Conservation (phyloP, 2,329 filamentous ascomycete genomes). For the Malbranchea zuffiana region DNA sequence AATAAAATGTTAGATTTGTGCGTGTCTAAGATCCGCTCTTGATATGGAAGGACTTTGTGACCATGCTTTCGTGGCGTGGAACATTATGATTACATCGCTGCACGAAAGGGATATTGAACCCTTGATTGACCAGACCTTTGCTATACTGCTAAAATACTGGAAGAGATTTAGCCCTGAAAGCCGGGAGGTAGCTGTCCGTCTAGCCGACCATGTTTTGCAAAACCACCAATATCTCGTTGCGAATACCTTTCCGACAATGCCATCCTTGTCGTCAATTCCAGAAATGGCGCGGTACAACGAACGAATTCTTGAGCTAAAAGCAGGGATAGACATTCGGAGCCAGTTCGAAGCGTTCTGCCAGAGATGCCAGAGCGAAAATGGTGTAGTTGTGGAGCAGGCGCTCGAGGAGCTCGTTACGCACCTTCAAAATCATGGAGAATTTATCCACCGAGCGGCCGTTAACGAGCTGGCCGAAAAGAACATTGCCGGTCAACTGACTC, state of each 20-base stretch:
- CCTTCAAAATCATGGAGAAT: constrained; percentile 60
- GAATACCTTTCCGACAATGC: constrained; percentile 62
- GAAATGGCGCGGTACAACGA: constrained; percentile 57
- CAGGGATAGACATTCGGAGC: constrained; percentile 53
- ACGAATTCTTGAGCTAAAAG: constrained; percentile 54
- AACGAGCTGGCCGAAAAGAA: constrained; percentile 68
- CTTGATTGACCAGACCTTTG: constrained; percentile 80
- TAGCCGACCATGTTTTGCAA: constrained; percentile 56
- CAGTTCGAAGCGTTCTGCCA: constrained; percentile 60
- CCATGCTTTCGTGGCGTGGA: constrained; percentile 74
- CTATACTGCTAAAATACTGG: constrained; percentile 79
- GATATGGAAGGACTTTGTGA: constrained; percentile 63
- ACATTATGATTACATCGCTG: constrained; percentile 61
- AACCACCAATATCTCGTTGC: constrained; percentile 51
- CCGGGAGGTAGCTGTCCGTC: constrained; percentile 46
- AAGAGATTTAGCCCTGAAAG: constrained; percentile 50
- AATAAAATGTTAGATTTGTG: constrained; percentile 56
- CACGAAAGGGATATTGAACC: constrained; percentile 67
- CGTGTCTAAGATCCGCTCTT: constrained; percentile 80
- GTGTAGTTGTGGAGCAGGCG: constrained; percentile 72
- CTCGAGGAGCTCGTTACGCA: constrained; percentile 66
- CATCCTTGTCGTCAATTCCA: constrained; percentile 62
- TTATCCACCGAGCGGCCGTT: constrained; percentile 66
- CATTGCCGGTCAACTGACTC: constrained; percentile 58
- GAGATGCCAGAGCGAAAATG: constrained; percentile 71